Evolutionary conservation across 2,329 filamentous ascomycete species (phyloP), one percentile per base, ranked within the genome.

Genomic region (Fusarium armeniacum): DNA sequence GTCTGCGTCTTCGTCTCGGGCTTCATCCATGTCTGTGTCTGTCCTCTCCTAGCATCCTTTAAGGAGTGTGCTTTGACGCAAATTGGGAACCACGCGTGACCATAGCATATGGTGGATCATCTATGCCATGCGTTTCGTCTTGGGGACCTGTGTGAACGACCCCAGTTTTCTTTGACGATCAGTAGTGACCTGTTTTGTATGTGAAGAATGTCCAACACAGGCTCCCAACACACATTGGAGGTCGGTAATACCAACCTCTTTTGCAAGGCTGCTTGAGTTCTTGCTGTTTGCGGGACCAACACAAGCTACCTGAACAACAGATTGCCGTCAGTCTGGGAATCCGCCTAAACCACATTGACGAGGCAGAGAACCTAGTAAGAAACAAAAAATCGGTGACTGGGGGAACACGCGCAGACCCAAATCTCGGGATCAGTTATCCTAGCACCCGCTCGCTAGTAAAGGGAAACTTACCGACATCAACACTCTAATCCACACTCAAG

Each of bases 21-120:
- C 20, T 30, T 16, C 43, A 18, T 20, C 43, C 28, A 11, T 9
- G 20, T 49, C 30, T 33, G 20, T 35, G 30, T 24, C 20, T 35
- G 15, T 36, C 32, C 36, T 45, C 43, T 30, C 43, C 26, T 45
- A 30, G 32, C 16, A 50, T 33, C 43, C 28, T 28, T 56, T 35
- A 40, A 20, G 26, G 46, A 64, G 54, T 51, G 52, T 55, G 55
- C 61, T 60, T 55, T 58, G 59, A 70, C 63, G 56, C 63, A 73
- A 73, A 67, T 69, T 73, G 64, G 50, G 61, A 72, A 58, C 58
- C 61, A 56, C 70, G 69, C 67, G 64, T 74, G 69, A 74, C 59
- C 47, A 60, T 24, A 41, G 35, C 53, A 46, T 38, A 58, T 53
- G 45, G 49, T 52, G 46, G 51, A 50, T 61, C 53, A 20, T 44